A percentile compares a stretch with the other conserved stretches of the same genome.
Evolutionary conservation across 1,284 basidiomycete genomes (phyloP).

Genomic region (Cryptococcus sp.): DNA sequence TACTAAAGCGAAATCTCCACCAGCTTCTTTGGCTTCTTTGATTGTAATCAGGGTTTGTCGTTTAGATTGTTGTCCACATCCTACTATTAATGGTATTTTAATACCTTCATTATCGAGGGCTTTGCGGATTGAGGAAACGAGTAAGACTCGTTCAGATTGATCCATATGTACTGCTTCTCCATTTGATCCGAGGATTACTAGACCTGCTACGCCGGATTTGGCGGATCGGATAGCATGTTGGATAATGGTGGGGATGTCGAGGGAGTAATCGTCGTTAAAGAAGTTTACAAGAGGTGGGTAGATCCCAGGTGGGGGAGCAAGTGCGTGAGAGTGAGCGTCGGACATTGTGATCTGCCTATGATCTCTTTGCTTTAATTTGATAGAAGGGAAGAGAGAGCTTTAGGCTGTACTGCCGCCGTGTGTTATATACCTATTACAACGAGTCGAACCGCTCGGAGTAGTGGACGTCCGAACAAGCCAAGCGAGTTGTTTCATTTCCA

Average conservation of each 20-base stretch:
- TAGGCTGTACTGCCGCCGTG: too few species aligned
- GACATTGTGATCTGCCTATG: too few species aligned
- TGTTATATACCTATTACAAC: too few species aligned
- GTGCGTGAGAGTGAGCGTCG: background rate
- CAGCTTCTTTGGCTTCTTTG: slow-evolving; percentile 11
- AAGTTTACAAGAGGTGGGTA: slow-evolving; percentile 11
- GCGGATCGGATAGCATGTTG: slow-evolving; percentile 8
- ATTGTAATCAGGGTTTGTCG: slow-evolving; percentile 4
- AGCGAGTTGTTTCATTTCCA: too few species aligned
- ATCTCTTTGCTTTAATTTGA: too few species aligned
- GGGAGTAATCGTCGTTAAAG: slow-evolving; percentile 4
- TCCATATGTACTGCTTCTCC: slow-evolving; percentile 31
- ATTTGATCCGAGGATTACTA: slow-evolving; percentile 32
- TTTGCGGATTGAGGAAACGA: slow-evolving; percentile 10
- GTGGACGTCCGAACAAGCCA: too few species aligned
- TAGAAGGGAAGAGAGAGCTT: too few species aligned
- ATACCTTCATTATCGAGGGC: slow-evolving; percentile 7
- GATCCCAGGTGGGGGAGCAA: slow-evolving; percentile 7
- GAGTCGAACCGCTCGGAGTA: too few species aligned
- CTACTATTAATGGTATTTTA: slow-evolving; percentile 12
- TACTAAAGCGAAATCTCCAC: slow-evolving; percentile 15
- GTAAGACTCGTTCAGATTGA: slow-evolving; percentile 14
- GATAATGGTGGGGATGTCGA: slow-evolving; percentile 6
- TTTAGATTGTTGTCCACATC: slow-evolving; percentile 8
- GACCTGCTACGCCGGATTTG: slow-evolving; percentile 11